Conservation (phyloP, 805 yeast genomes). For the Ogataea henricii region DNA sequence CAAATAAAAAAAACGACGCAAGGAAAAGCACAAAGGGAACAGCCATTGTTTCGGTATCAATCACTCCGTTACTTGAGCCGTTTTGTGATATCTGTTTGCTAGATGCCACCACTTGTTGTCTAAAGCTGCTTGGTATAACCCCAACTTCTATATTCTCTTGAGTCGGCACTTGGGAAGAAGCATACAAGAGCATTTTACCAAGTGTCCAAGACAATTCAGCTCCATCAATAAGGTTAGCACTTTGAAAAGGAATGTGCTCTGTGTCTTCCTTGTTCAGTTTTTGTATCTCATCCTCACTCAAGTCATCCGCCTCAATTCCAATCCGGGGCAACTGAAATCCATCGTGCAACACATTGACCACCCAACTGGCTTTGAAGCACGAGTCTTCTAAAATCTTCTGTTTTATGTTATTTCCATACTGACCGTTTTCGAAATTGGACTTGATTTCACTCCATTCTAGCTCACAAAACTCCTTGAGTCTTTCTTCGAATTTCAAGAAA, state of each 20-base stretch:
- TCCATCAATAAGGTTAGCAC: conserved; percentile 78
- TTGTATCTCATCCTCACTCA: conserved; percentile 28
- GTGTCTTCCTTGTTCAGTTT: conserved; percentile 28
- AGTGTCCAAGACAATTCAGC: conserved; percentile 93
- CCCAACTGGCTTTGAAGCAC: conserved; percentile 96
- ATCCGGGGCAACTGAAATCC: conserved; percentile 86
- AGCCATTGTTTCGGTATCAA: conserved; percentile 9
- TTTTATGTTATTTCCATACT: conserved; percentile 56
- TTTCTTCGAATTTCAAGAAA: conserved; percentile 64
- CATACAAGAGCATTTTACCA: conserved; percentile 83
- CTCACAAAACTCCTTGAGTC: conserved; percentile 73
- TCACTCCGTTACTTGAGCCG: neutral
- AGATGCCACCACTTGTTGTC: conserved; percentile 4
- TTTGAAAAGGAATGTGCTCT: conserved; percentile 67
- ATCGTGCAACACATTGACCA: conserved; percentile 82
- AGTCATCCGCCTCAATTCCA: conserved; percentile 48
- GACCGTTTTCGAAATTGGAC: conserved; percentile 51
- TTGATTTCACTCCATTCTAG: conserved; percentile 64
- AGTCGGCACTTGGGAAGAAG: conserved; percentile 62
- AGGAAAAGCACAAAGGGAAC: conserved; percentile 14
- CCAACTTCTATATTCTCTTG: conserved; percentile 33
- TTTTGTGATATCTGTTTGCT: neutral
- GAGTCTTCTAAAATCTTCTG: conserved; percentile 65
- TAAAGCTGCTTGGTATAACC: conserved; percentile 40
- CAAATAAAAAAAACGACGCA: conserved; percentile 19